A percentile compares a stretch with the other conserved stretches of the same genome.
Evolutionary conservation across 306 rosid genomes (phyloP).

Genomic region (Medicago arabica): DNA sequence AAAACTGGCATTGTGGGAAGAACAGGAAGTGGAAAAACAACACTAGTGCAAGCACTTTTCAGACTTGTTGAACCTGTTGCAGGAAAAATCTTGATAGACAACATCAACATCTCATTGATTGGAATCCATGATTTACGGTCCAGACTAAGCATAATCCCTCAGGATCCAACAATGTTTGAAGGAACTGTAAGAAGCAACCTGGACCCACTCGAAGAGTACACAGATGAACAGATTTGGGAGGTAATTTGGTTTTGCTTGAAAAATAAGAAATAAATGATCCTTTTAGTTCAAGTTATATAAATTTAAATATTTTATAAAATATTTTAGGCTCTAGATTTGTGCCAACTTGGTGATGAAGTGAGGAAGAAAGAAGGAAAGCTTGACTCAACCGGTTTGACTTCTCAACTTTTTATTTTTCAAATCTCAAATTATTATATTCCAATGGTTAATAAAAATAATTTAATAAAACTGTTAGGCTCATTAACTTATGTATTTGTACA

Average conservation of each 20-base stretch:
- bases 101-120: slow-evolving; percentile 55
- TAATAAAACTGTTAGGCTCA: too few species aligned
- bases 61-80: slow-evolving; percentile 74
- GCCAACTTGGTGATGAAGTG: slow-evolving; percentile 93
- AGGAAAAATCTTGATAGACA: slow-evolving; percentile 68
- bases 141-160: slow-evolving; percentile 85
- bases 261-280: slow-evolving; percentile 27
- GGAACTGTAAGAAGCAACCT: slow-evolving; percentile 85
- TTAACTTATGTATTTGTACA: too few species aligned
- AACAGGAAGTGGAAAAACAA: slow-evolving; percentile 86
- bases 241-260: slow-evolving; percentile 51
- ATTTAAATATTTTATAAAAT: slow-evolving; percentile 11
- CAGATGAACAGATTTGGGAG: slow-evolving; percentile 89
- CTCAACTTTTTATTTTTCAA: too few species aligned
- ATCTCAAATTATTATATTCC: too few species aligned
- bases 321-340: slow-evolving; percentile 74
- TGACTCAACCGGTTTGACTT: slow-evolving; percentile 66
- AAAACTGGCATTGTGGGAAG: slow-evolving; percentile 91
- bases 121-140: slow-evolving; percentile 81
- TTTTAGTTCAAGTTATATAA: background rate
- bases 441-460: too few species aligned
- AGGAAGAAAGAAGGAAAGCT: slow-evolving; percentile 78
- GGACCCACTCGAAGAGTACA: slow-evolving; percentile 87
- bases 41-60: slow-evolving; percentile 80
- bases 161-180: slow-evolving; percentile 96